Percentiles rank a stretch among this genome's conserved stretches.
phyloP scores from a whole-genome alignment of 1,139 yeast genomes.

The Hanseniaspora gamundiae region DNA sequence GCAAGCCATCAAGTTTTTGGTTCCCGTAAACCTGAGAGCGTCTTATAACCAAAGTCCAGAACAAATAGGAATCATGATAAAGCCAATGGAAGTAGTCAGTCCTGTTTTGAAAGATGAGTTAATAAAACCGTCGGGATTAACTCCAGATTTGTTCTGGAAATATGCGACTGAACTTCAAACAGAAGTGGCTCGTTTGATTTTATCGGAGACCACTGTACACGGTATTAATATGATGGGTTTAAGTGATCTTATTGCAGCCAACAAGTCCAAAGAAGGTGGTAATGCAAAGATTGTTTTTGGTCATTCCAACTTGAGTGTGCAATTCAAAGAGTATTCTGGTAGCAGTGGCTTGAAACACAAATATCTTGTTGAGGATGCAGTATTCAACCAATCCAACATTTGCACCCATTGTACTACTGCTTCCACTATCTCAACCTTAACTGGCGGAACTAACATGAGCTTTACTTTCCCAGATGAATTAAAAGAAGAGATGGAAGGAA shows the following conservation, averaged over 20 bases:
- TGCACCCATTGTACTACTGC: constrained; percentile 5
- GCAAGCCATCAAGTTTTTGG: constrained; percentile 3
- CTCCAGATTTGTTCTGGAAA: background rate
- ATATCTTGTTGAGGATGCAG: constrained; percentile 1
- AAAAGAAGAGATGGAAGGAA: constrained; percentile 1
- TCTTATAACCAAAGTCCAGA: background rate
- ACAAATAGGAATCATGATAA: background rate
- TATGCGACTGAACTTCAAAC: background rate
- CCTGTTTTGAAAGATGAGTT: background rate
- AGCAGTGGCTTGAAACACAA: background rate
- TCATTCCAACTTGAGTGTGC: constrained; percentile 5
- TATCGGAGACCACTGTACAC: background rate
- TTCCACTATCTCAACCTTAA: constrained; percentile 5
- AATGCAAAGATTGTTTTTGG: constrained; percentile 1
- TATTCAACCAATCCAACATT: constrained; percentile 6
- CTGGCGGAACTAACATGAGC: constrained; percentile 3
- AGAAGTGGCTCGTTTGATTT: constrained; percentile 3
- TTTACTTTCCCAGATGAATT: constrained; percentile 4
- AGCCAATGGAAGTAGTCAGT: background rate
- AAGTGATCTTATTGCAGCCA: background rate
- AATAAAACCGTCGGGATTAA: background rate
- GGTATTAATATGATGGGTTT: background rate
- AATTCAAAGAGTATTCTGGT: constrained; percentile 1
- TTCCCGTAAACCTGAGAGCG: constrained; percentile 7
- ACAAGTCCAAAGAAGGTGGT: background rate